Evolutionary conservation across 371 early-diverging fungal species (phyloP).

Genomic region (Cokeromyces recurvatus): DNA sequence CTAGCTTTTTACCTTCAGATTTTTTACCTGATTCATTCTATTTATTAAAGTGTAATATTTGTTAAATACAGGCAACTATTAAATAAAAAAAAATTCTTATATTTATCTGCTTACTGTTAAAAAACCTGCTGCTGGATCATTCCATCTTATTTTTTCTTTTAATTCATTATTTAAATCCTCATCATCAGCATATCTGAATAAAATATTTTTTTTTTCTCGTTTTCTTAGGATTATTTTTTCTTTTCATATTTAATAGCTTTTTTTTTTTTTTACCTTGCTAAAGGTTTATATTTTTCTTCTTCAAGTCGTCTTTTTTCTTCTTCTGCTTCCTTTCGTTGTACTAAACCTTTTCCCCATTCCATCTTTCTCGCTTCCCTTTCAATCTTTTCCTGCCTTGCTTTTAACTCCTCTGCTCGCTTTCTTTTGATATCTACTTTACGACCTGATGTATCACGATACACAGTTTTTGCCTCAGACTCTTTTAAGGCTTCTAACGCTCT

Average conservation of each 20-base stretch:
- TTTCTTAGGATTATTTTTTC: too few relatives aligned
- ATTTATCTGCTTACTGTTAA: constrained; percentile 56
- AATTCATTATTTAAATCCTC: constrained; percentile 58
- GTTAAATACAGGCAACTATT: too few relatives aligned
- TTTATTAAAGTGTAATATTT: too few relatives aligned
- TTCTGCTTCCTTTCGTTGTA: constrained; percentile 59
- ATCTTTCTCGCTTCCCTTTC: constrained; percentile 62
- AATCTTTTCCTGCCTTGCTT: constrained; percentile 49
- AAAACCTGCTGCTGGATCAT: constrained; percentile 66
- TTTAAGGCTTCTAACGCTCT: constrained; percentile 28
- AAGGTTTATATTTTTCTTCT: constrained; percentile 56
- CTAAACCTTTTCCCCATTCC: constrained; percentile 79
- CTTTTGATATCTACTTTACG: constrained; percentile 66
- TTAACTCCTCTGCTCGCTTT: constrained; percentile 57
- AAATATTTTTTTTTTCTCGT: too few relatives aligned
- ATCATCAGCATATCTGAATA: constrained; percentile 60
- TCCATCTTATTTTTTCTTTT: constrained; percentile 58
- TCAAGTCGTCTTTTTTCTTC: constrained; percentile 39
- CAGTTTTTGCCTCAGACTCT: constrained; percentile 67
- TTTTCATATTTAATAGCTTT: too few relatives aligned
- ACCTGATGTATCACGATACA: constrained; percentile 76
- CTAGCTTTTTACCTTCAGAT: constrained; percentile 24
- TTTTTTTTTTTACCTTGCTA: constrained; percentile 51
- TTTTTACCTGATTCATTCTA: constrained; percentile 4
- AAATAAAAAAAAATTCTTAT: too few relatives aligned